Conservation (phyloP, 2,329 filamentous ascomycete species). For the Fusarium anguioides region DNA sequence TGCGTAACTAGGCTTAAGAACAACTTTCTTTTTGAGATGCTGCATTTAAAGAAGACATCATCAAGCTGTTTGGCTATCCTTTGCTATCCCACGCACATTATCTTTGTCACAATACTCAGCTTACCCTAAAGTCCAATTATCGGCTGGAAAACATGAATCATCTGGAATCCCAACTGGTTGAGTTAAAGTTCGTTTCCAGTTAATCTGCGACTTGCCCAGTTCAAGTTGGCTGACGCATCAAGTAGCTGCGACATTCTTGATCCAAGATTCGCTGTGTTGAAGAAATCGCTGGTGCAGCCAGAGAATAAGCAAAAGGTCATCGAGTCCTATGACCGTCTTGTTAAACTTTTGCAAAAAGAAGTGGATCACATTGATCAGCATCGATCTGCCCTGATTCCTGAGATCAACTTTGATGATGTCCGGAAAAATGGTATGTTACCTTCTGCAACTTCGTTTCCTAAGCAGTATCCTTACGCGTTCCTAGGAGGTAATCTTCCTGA, state of each 20-base stretch:
- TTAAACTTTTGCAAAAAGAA: not conserved
- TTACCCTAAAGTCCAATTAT: too few species aligned
- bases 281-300: not conserved
- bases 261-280: not conserved
- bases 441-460: not conserved
- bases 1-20: too few species aligned
- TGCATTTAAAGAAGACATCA: too few species aligned
- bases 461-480: not conserved
- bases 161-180: not conserved
- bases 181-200: not conserved
- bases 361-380: not conserved
- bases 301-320: not conserved
- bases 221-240: not conserved
- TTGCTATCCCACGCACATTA: too few species aligned
- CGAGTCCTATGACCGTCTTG: not conserved
- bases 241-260: not conserved
- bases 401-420: not conserved
- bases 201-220: fast-evolving
- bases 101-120: too few species aligned
- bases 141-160: too few species aligned
- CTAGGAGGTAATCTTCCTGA: not conserved
- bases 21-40: too few species aligned
- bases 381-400: not conserved
- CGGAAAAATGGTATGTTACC: not conserved
- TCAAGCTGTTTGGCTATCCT: too few species aligned